These are phyloP conservation scores for Blastobotrys americana DNA, from an alignment of 805 yeast genomes.

Conservation along the genomic window DNA sequence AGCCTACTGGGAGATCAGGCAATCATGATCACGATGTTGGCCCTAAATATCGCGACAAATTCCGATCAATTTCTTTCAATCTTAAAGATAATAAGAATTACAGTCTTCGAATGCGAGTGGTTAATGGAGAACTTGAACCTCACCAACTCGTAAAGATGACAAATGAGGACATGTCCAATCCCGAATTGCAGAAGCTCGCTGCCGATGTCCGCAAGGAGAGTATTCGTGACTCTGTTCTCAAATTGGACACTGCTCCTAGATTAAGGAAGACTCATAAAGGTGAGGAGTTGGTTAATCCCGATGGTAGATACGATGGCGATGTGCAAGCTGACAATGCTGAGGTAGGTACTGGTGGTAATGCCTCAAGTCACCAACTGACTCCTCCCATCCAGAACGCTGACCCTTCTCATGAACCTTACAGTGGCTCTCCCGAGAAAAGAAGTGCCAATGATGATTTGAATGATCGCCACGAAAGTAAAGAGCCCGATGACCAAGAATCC, in stretches of 20 bases:
- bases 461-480: constrained; percentile 8
- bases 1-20: constrained; percentile 18
- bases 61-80: constrained; percentile 59
- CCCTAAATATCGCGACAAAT: constrained; percentile 54
- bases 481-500: constrained; percentile 6
- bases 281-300: constrained; percentile 66
- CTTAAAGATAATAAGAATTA: constrained; percentile 50
- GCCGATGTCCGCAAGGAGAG: constrained; percentile 64
- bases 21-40: constrained; percentile 27
- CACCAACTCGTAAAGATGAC: constrained; percentile 54
- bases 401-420: constrained; percentile 8
- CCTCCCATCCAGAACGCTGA: constrained; percentile 11
- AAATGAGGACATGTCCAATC: constrained; percentile 70
- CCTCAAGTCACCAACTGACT: constrained; percentile 15
- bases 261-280: constrained; percentile 82
- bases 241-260: constrained; percentile 51
- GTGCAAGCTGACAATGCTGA: constrained; percentile 15
- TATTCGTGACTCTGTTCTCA: constrained; percentile 60
- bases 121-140: constrained; percentile 47
- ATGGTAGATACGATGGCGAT: constrained; percentile 29
- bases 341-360: constrained; percentile 18
- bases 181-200: constrained; percentile 63
- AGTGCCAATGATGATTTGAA: constrained; percentile 14
- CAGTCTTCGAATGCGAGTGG: constrained; percentile 49
- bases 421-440: no score